These are phyloP conservation scores for Acmispon strigosus DNA, from an alignment of 306 rosid species.

Conservation along the genomic window DNA sequence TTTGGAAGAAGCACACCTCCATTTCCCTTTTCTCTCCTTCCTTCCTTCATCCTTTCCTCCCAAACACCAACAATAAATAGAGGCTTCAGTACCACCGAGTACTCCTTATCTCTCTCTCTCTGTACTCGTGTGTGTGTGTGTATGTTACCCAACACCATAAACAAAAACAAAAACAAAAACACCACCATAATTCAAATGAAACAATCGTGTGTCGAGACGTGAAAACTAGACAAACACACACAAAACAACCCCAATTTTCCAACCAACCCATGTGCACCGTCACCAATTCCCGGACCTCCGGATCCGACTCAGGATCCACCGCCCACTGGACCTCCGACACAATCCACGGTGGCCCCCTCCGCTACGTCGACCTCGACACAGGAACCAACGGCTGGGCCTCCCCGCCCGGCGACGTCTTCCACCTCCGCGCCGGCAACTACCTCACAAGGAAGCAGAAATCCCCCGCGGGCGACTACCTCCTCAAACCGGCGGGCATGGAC, in stretches of 20 bases:
- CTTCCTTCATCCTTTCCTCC: no score
- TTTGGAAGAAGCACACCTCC: no score
- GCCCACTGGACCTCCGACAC: conserved; percentile 54
- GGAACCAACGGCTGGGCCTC: conserved; percentile 95
- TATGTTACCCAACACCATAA: no score
- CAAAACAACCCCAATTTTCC: background rate
- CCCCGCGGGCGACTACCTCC: conserved; percentile 71
- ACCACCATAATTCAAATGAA: background rate
- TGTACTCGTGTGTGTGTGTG: no score
- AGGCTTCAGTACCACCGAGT: no score
- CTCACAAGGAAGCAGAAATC: conserved; percentile 45
- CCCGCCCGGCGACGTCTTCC: conserved; percentile 78
- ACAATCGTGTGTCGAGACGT: background rate
- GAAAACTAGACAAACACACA: background rate
- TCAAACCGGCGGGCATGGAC: conserved; percentile 71
- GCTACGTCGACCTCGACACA: conserved; percentile 53
- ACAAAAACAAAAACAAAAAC: background rate
- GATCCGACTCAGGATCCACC: conserved; percentile 26
- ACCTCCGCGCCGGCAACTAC: conserved; percentile 56
- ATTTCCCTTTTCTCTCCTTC: no score
- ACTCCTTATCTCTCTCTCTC: no score
- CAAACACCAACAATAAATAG: no score
- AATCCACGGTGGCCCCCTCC: conserved; percentile 63
- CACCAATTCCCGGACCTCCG: conserved; percentile 34
- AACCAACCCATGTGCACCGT: conserved; percentile 40